These are phyloP conservation scores for Zopfia rhizophila DNA, from an alignment of 2,329 filamentous ascomycete genomes.

Conservation along the genomic window DNA sequence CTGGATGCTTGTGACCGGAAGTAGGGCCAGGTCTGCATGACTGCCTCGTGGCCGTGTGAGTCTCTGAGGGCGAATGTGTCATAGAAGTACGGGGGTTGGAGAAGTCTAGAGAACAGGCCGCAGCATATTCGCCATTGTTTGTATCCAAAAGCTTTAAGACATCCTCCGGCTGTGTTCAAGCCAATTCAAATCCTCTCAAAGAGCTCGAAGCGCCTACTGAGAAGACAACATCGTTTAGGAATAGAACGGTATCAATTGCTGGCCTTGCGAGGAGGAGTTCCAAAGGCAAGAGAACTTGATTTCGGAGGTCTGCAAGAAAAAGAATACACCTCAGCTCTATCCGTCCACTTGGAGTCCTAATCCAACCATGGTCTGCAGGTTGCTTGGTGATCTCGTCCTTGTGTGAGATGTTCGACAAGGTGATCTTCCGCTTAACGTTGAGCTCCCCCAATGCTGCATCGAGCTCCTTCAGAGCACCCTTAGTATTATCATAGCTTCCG, in stretches of 20 bases:
- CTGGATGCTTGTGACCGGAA: constrained; percentile 64
- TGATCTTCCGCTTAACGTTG: constrained; percentile 65
- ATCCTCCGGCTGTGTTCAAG: constrained; percentile 61
- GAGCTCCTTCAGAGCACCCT: constrained; percentile 67
- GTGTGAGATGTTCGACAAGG: constrained; percentile 66
- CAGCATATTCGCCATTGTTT: constrained; percentile 67
- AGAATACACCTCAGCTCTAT: constrained; percentile 73
- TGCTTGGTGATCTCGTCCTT: constrained; percentile 46
- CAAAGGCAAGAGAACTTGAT: constrained; percentile 70
- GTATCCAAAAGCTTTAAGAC: constrained; percentile 67
- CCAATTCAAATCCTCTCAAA: constrained; percentile 1
- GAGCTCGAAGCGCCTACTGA: constrained; percentile 53
- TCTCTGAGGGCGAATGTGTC: constrained; percentile 73
- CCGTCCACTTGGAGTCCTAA: constrained; percentile 63
- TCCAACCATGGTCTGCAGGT: constrained; percentile 64
- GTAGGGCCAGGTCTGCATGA: constrained; percentile 69
- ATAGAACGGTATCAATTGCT: constrained; percentile 69
- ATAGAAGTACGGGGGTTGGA: constrained; percentile 65
- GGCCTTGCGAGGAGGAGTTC: no score
- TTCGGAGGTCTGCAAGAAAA: constrained; percentile 72
- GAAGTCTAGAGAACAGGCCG: constrained; percentile 72
- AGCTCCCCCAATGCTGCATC: constrained; percentile 64
- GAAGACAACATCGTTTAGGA: constrained; percentile 73
- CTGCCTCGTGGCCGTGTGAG: constrained; percentile 59
- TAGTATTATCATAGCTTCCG: constrained; percentile 75